phyloP scores from a whole-genome alignment of 2,329 filamentous ascomycete genomes.

The Colletotrichum phormii region DNA sequence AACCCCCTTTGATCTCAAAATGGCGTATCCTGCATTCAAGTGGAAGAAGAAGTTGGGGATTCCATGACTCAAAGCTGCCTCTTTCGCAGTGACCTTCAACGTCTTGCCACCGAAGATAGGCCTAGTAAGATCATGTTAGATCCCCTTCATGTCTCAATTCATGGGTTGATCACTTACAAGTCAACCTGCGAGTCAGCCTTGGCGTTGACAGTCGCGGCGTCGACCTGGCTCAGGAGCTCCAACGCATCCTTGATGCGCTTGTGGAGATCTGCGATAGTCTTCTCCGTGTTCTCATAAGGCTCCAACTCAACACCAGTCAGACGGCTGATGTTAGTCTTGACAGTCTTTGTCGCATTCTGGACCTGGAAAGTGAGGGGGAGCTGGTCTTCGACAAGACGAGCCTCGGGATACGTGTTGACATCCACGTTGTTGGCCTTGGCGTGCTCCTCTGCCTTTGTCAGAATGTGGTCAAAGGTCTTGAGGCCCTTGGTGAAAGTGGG shows the following conservation, averaged over 20 bases:
- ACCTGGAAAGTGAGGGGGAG: constrained; percentile 50
- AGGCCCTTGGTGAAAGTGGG: constrained; percentile 42
- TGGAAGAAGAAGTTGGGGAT: constrained; percentile 74
- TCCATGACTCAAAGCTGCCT: constrained; percentile 57
- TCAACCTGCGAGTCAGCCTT: constrained; percentile 40
- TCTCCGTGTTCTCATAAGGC: constrained; percentile 44
- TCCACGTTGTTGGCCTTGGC: constrained; percentile 42
- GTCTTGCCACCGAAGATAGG: constrained; percentile 26
- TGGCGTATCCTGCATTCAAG: constrained; percentile 64
- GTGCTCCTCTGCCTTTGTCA: constrained; percentile 45
- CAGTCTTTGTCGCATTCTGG: constrained; percentile 44
- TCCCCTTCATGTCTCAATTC: too few relatives aligned
- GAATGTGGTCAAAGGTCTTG: constrained; percentile 42
- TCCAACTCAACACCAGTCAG: constrained; percentile 41
- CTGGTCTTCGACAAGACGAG: constrained; percentile 49
- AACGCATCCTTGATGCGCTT: constrained; percentile 43
- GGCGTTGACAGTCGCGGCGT: constrained; percentile 41
- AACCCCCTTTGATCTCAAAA: constrained; percentile 68
- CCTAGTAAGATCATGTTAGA: constrained; percentile 4
- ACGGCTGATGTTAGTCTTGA: constrained; percentile 43
- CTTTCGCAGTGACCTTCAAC: constrained; percentile 38
- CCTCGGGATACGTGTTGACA: constrained; percentile 39
- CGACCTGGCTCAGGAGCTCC: constrained; percentile 44
- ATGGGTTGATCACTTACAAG: constrained; percentile 38
- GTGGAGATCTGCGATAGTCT: constrained; percentile 46